These are phyloP conservation scores for Zygosaccharomyces bisporus DNA, from an alignment of 805 yeast species.

Conservation along the genomic window DNA sequence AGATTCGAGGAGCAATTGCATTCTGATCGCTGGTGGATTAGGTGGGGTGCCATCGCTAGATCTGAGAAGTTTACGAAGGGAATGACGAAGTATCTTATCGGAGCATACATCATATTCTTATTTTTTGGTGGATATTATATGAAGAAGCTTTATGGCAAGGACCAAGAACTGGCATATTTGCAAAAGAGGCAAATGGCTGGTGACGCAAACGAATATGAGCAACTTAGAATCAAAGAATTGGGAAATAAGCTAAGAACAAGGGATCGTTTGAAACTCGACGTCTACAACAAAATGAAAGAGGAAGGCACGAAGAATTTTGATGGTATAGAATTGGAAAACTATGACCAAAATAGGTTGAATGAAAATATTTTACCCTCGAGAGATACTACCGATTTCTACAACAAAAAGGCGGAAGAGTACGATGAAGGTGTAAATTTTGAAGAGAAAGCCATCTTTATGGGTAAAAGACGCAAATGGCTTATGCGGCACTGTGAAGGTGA, in stretches of 20 bases:
- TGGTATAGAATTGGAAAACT: conserved; percentile 29
- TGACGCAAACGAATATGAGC: conserved; percentile 54
- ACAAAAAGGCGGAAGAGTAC: conserved; percentile 71
- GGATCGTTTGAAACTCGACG: conserved; percentile 55
- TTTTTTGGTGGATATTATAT: conserved; percentile 61
- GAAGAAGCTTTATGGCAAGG: conserved; percentile 62
- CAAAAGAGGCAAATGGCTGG: conserved; percentile 38
- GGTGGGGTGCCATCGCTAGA: conserved; percentile 53
- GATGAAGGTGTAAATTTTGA: conserved; percentile 70
- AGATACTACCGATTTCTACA: conserved; percentile 80
- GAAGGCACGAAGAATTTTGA: conserved; percentile 37
- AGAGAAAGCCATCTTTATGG: conserved; percentile 44
- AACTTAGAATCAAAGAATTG: conserved; percentile 56
- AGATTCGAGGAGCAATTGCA: conserved; percentile 35
- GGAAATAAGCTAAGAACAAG: conserved; percentile 58
- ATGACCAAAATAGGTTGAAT: conserved; percentile 36
- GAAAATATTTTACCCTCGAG: conserved; percentile 56
- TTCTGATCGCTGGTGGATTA: conserved; percentile 37
- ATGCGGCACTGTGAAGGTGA: conserved; percentile 81
- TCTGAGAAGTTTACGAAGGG: conserved; percentile 57
- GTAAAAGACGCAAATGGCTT: conserved; percentile 69
- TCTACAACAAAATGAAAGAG: conserved; percentile 52
- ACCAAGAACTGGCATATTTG: conserved; percentile 51
- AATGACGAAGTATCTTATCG: conserved; percentile 60
- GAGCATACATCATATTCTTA: conserved; percentile 54